Base-by-base conservation (phyloP, 2,329 filamentous ascomycete species). In the Dichotomopilus funicola region DNA sequence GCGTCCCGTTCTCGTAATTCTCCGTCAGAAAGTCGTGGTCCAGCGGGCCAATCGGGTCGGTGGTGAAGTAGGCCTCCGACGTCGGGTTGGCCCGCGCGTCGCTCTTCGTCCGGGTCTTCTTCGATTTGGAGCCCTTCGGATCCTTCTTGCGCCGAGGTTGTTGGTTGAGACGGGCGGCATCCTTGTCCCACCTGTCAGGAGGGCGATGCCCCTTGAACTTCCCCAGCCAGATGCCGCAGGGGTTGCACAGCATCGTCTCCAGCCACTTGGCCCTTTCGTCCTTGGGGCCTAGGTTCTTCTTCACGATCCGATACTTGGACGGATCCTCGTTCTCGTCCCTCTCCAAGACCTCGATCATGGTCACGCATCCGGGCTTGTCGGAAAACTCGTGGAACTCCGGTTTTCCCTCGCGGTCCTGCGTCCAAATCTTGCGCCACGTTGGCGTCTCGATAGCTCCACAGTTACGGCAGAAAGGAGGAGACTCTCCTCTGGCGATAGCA, bases 401-500 rank as follows among this genome's bases (percentile, higher is more conserved):
- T 36, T 79, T 78, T 1, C 89, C 91, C 12, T 82, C 75, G 46
- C 86, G 78, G 6, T 88, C 78, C 65, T 90, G 89, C n/a, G 85
- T 84, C 79, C 87, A 96, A 10, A 94, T 89, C 66, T 92, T 94
- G 58, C 94, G 85, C 94, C 94, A 99, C 0, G 92, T 96, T 0
- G 92, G 89, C 0, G 94, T 99, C 65, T 97, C 89, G 55, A 99
- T 95, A 6, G 91, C 88, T 5, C 94, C 94, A 65, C 94, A 99
- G 65, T 97, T 96, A 60, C 82, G 82, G 69, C 94, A 99, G 66
- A 86, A 97, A 1, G 87, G 86, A 0, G 94, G 94, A 77, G 91
- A 87, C 61, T 91, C 82, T 5, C 94, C 94, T 53, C 83, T 83
- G n/a, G 79, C 78, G 53, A 97, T 85, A 0, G 83, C 83, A 41